Conservation (phyloP, 768 basidiomycete species). For the Clavaria fumosa region DNA sequence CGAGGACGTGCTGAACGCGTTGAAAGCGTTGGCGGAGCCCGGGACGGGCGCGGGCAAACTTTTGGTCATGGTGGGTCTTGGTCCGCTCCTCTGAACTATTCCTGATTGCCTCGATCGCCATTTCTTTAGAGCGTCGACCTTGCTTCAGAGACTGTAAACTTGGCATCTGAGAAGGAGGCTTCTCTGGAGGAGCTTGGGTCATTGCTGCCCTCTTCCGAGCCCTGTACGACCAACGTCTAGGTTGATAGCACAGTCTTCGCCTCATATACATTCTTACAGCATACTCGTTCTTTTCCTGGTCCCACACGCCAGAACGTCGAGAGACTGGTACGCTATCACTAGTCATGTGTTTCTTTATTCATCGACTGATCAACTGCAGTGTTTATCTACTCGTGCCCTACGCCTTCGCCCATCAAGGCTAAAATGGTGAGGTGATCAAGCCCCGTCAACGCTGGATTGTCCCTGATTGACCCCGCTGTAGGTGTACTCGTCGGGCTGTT, state of each 20-base stretch:
- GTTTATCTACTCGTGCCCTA: conserved; percentile 88
- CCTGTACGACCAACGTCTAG: conserved; percentile 22
- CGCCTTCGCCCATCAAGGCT: conserved; percentile 61
- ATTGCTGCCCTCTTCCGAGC: conserved; percentile 38
- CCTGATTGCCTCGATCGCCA: neutral
- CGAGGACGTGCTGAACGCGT: conserved; percentile 55
- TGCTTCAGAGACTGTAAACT: conserved; percentile 39
- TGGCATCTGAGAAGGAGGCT: conserved; percentile 26
- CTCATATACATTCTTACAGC: neutral
- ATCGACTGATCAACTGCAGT: conserved; percentile 26
- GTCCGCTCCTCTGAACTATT: neutral
- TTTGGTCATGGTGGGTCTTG: conserved; percentile 47
- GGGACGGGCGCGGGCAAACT: conserved; percentile 30
- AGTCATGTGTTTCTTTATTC: neutral
- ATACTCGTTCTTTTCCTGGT: conserved; percentile 58
- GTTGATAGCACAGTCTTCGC: neutral
- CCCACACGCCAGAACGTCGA: conserved; percentile 30
- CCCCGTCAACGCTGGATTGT: too few species aligned
- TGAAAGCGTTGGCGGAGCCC: conserved; percentile 48
- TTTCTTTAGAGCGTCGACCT: conserved; percentile 46
- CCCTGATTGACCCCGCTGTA: too few species aligned
- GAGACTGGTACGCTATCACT: conserved; percentile 37
- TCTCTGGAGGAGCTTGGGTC: conserved; percentile 29
- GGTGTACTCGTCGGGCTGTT: conserved; percentile 63
- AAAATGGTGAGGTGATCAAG: too few species aligned